Percentiles rank a stretch among this genome's conserved stretches.
Evolutionary conservation across 2,329 filamentous ascomycete genomes (phyloP).

Genomic region (Dothistroma septosporum): DNA sequence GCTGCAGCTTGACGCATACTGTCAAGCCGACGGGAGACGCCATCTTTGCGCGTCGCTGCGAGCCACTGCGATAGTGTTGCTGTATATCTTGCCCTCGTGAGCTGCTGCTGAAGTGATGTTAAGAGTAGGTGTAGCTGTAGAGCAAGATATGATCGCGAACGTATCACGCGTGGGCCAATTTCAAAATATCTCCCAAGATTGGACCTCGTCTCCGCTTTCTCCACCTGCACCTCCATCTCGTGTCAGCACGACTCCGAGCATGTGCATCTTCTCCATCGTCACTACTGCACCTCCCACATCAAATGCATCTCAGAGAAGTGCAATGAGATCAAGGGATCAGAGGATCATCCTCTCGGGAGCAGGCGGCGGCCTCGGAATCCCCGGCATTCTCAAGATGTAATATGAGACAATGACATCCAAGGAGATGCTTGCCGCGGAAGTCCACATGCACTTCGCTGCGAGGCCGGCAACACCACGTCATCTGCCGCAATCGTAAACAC

Average conservation of each 20-base stretch:
- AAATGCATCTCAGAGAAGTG: no score
- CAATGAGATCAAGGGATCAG: no score
- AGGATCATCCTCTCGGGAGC: background rate
- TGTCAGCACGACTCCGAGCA: no score
- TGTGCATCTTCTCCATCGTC: no score
- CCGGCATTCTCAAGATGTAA: no score
- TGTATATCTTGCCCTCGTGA: background rate
- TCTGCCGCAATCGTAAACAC: background rate
- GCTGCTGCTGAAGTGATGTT: background rate
- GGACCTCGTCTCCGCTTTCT: no score
- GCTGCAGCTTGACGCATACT: conserved; percentile 67
- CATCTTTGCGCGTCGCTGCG: conserved; percentile 11
- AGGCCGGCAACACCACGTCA: background rate
- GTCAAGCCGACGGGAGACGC: conserved; percentile 53
- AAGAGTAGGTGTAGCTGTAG: background rate
- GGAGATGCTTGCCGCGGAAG: background rate
- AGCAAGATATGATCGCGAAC: background rate
- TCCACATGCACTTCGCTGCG: background rate
- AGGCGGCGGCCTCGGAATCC: background rate
- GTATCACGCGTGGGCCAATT: background rate
- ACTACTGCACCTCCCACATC: no score
- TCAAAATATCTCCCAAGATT: background rate
- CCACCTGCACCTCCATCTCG: no score
- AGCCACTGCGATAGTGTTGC: background rate
- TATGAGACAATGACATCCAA: background rate